phyloP scores from a whole-genome alignment of 345 rosid genomes.

The Erysimum cheiranthoides region DNA sequence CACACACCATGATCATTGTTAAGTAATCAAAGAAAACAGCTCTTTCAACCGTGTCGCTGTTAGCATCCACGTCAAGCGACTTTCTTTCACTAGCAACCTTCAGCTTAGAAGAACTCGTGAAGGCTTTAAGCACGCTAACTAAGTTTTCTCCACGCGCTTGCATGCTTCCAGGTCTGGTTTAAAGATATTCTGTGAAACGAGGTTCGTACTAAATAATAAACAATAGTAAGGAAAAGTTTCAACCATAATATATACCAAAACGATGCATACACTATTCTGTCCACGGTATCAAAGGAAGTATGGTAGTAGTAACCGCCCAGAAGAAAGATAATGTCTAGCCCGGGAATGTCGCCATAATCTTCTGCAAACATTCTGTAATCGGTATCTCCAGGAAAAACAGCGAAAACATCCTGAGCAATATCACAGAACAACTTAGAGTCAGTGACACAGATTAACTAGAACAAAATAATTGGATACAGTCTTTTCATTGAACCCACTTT shows the following conservation, averaged over 20 bases:
- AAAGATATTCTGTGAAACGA: constrained; percentile 42
- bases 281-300: constrained; percentile 91
- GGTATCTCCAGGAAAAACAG: constrained; percentile 91
- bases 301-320: constrained; percentile 98
- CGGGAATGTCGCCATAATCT: constrained; percentile 89
- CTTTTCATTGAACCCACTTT: constrained; percentile 1
- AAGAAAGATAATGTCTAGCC: constrained; percentile 97
- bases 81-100: constrained; percentile 64
- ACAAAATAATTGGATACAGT: constrained; percentile 15
- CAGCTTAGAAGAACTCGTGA: constrained; percentile 78
- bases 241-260: constrained; percentile 61
- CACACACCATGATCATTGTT: constrained; percentile 71
- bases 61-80: constrained; percentile 47
- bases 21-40: constrained; percentile 97
- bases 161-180: constrained; percentile 94
- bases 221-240: constrained; percentile 25
- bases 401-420: constrained; percentile 80
- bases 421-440: constrained; percentile 24
- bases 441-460: constrained; percentile 9
- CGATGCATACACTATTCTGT: constrained; percentile 94
- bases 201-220: constrained; percentile 45
- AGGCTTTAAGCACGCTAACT: constrained; percentile 71
- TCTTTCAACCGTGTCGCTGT: constrained; percentile 57
- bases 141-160: constrained; percentile 99
- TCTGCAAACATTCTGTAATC: constrained; percentile 93